Base-by-base conservation (phyloP, 176 grass and related monocot genomes). In the Thinopyrum elongatum region DNA sequence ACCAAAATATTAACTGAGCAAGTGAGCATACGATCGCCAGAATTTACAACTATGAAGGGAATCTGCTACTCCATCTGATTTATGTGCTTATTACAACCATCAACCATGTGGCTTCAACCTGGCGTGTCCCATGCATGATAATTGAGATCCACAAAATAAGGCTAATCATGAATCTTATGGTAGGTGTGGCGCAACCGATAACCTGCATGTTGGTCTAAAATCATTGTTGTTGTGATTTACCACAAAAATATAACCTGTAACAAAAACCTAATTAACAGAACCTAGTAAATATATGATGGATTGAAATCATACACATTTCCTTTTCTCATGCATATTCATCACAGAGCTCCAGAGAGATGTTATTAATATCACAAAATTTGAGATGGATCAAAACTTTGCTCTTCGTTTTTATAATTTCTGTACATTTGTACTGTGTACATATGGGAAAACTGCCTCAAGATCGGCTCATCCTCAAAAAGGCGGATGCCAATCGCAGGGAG, bases 391-490 rank as follows among this genome's bases (percentile, higher is more conserved):
- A 88, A 85, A 68, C 14, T 58, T 85, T 19, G 23, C 19, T 49
- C 36, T 70, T 53, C 14, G 4, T 77, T 47, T 62, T 36, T 67
- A 16, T 39, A 51, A 11, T 39, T 57, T 60, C 44, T 79, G 51
- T 79, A 86, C 84, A 64, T 64, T 42, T 76, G 11, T 63, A 15
- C 6, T 15, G 8, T 81, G 51, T 36, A 82, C 6, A 57, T 2
- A 82, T 19, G 2, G n/a, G 0, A 86, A 57, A 39, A 19, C n/a
- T 25, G 30, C 10, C n/a, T 61, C 15, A n/a, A 60, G 36, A 80
- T 84, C 29, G 39, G 87, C 75, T 12, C 53, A 63, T 89, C 75
- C 81, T 84, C 21, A 42, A 80, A 84, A 80, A 84, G 39, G n/a
- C 23, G 41, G 82, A 85, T 55, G 66, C 75, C 47, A 80, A 80